phyloP scores from a whole-genome alignment of 805 yeast genomes.

The Suhomyces faveliae region DNA sequence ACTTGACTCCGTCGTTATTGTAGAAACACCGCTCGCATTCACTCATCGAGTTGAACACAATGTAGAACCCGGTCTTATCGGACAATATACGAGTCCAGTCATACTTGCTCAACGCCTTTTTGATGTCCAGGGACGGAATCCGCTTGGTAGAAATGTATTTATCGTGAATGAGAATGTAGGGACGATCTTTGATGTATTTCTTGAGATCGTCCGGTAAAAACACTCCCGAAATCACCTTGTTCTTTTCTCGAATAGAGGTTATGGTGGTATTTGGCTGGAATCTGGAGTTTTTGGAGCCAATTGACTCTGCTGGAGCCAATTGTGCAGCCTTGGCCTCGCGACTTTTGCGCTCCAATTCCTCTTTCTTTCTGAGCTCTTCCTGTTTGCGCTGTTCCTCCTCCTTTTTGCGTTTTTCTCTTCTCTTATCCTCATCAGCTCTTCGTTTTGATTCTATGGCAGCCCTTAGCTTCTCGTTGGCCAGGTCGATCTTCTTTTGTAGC shows the following conservation, averaged over 20 bases:
- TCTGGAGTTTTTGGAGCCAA: conserved; percentile 3
- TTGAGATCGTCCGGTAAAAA: conserved; percentile 50
- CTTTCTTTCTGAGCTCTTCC: conserved; percentile 12
- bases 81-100: conserved; percentile 65
- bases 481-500: conserved; percentile 34
- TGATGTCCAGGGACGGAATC: conserved; percentile 55
- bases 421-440: conserved; percentile 34
- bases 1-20: conserved; percentile 56
- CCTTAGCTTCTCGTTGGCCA: conserved; percentile 31
- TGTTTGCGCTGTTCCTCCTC: conserved; percentile 19
- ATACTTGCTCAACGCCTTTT: conserved; percentile 55
- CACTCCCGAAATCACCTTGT: conserved; percentile 32
- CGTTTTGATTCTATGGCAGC: conserved; percentile 21
- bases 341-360: conserved; percentile 10
- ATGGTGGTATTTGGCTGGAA: conserved; percentile 36
- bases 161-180: conserved; percentile 55
- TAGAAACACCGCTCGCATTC: conserved; percentile 62
- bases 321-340: conserved; percentile 7
- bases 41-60: conserved; percentile 59
- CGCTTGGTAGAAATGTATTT: conserved; percentile 48
- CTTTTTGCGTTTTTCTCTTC: conserved; percentile 11
- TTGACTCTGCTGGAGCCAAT: not conserved
- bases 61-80: conserved; percentile 65
- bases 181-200: conserved; percentile 52
- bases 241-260: conserved; percentile 29